A percentile compares a stretch with the other conserved stretches of the same genome.
Evolutionary conservation across 108 stramenopile species (phyloP).

Genomic region (Skeletonema grethae): DNA sequence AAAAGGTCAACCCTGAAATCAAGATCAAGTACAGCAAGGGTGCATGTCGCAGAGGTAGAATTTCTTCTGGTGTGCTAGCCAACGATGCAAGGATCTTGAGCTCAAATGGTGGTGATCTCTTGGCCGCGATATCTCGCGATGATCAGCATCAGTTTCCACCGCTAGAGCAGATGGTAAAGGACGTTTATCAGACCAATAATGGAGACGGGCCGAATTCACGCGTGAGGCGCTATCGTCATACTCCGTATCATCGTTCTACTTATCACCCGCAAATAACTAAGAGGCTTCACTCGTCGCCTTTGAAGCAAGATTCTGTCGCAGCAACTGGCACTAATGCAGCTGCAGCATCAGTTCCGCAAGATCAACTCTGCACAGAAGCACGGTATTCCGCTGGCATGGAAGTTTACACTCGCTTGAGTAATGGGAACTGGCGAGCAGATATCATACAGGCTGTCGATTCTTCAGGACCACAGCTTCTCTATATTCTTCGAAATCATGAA

Average conservation of each 20-base stretch:
- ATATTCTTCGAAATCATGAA: neutral
- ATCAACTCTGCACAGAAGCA: neutral
- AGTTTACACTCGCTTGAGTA: slow-evolving; percentile 18
- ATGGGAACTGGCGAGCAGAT: slow-evolving; percentile 10
- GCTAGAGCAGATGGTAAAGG: slow-evolving; percentile 27
- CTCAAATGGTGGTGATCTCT: neutral
- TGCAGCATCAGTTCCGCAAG: neutral
- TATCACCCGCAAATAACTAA: neutral
- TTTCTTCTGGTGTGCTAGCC: slow-evolving; percentile 21
- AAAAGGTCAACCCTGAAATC: slow-evolving; percentile 34
- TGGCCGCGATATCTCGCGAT: neutral
- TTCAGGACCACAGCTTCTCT: neutral
- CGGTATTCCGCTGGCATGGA: slow-evolving; percentile 23
- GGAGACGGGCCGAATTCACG: slow-evolving; percentile 30
- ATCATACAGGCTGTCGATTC: slow-evolving; percentile 20
- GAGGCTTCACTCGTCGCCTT: neutral
- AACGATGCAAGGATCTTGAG: slow-evolving; percentile 8
- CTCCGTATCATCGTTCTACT: neutral
- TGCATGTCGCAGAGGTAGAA: slow-evolving; percentile 21
- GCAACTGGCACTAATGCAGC: neutral
- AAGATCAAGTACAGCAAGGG: slow-evolving; percentile 32
- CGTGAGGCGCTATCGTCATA: slow-evolving; percentile 20
- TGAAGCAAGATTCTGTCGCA: neutral
- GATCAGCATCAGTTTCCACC: slow-evolving; percentile 10
- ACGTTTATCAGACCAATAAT: slow-evolving; percentile 40